A percentile compares a stretch with the other conserved stretches of the same genome.
Conservation (phyloP, 805 yeast genomes). For the Wickerhamomyces rabaulensis region DNA sequence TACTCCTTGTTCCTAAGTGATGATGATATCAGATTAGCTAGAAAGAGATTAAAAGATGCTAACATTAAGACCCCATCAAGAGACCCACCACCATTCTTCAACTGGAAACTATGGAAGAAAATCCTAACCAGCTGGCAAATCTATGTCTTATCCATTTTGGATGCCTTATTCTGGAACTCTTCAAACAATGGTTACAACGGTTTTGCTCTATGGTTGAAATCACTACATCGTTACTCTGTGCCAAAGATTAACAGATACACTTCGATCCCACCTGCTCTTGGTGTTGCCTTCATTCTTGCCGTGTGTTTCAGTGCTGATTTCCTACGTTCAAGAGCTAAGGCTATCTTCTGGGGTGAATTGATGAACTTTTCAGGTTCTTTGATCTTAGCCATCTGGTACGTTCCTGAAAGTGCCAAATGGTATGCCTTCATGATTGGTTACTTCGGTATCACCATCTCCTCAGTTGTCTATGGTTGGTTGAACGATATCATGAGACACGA, state of each 20-base stretch:
- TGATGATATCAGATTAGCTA: conserved; percentile 50
- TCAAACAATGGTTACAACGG: conserved; percentile 40
- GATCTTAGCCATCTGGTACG: conserved; percentile 45
- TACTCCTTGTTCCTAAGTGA: conserved; percentile 49
- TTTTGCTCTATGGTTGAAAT: conserved; percentile 40
- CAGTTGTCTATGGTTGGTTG: conserved; percentile 53
- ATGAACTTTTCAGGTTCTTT: conserved; percentile 41
- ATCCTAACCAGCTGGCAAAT: conserved; percentile 49
- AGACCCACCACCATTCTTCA: conserved; percentile 30
- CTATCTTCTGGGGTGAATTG: conserved; percentile 36
- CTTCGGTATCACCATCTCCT: conserved; percentile 47
- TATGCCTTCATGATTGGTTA: conserved; percentile 31
- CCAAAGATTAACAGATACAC: conserved; percentile 32
- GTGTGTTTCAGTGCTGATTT: conserved; percentile 25
- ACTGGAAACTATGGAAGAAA: conserved; percentile 44
- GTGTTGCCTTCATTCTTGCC: conserved; percentile 4
- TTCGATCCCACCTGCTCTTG: conserved; percentile 26
- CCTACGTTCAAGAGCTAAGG: conserved; percentile 35
- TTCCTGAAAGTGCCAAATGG: conserved; percentile 47
- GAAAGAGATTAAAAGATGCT: conserved; percentile 33
- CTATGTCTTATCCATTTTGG: conserved; percentile 45
- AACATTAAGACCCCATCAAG: conserved; percentile 27
- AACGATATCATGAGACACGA: conserved; percentile 54
- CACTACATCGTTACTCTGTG: conserved; percentile 31
- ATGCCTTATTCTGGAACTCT: conserved; percentile 50